Base-by-base conservation (phyloP, 805 yeast genomes). In the Candida ortonii region DNA sequence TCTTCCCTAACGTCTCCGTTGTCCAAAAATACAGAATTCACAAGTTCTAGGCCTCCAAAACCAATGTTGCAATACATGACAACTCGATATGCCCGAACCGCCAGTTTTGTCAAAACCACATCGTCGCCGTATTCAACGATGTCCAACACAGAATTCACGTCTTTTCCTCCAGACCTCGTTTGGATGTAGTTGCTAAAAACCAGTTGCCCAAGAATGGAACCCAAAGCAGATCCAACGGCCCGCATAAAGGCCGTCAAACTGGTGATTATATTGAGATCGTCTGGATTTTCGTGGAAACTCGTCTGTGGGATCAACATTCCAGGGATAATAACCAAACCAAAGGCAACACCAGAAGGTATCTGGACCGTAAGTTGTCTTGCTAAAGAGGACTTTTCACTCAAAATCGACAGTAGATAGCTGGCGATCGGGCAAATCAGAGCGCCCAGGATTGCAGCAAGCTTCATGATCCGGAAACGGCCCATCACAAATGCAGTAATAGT, bases 281-380 rank as follows among this genome's bases (percentile, higher is more conserved):
- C 78, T 4, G 65, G 61, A 2, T 60, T 64, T 22, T 78, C 74
- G n/a, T n/a, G n/a, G 8, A 71, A 68, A 11, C 64, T 55, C 7
- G 75, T 51, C 46, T 75, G 78, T 2, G 71, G 62, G 2, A 68
- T 51, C 20, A 72, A 47, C 29, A 71, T 55, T 11, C 64, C 44
- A 2, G 74, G 57, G 49, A 75, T 80, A 50, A 73, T 56, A 34
- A 55, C 59, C 11, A 70, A 20, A 2, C 83, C 84, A 26, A 66
- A 52, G 0, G 71, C 62, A 5, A 67, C 55, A 16, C 83, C 83
- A 7, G 60, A 49, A 6, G 71, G 45, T 17, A 74, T 67, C 36
- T 71, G 64, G 21, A 63, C 57, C 0, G 78, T 75, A 33, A 75
- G 65, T 37, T 67, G 61, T 16, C 50, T 33, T 1, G 67, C 49